Conservation (phyloP, 495 filamentous ascomycete species). For the Aspergillus olivimuriae region DNA sequence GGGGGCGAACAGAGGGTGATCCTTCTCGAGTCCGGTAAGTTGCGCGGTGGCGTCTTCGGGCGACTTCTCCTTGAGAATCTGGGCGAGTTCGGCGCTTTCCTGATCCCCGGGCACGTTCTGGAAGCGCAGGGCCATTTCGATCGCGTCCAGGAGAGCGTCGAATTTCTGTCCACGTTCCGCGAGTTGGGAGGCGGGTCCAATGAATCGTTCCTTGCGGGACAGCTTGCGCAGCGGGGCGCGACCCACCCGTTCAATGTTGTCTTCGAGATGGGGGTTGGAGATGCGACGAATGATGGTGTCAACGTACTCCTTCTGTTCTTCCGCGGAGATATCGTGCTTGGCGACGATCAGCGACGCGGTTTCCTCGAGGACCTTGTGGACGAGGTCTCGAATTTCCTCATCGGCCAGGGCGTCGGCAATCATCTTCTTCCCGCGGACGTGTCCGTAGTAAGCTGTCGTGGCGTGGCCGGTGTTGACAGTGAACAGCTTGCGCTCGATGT, state of each 20-base stretch:
- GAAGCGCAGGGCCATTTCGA: constrained; percentile 87
- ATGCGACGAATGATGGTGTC: constrained; percentile 88
- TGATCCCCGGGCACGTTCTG: constrained; percentile 85
- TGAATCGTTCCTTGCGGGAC: constrained; percentile 86
- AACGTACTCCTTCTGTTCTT: constrained; percentile 85
- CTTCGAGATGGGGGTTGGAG: constrained; percentile 89
- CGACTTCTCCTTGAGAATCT: constrained; percentile 65
- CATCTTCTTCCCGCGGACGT: constrained; percentile 71
- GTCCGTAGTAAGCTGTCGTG: constrained; percentile 93
- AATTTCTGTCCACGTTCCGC: constrained; percentile 69
- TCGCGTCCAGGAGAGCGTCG: constrained; percentile 62
- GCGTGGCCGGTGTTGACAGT: constrained; percentile 98
- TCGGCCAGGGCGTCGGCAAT: constrained; percentile 79
- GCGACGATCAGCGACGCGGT: constrained; percentile 76
- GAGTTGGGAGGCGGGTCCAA: constrained; percentile 81
- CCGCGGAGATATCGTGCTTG: constrained; percentile 71
- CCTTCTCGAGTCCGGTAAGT: constrained; percentile 66
- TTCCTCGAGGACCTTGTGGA: constrained; percentile 69
- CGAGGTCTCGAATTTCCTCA: constrained; percentile 62
- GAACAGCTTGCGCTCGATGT: constrained; percentile 98
- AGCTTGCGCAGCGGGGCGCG: constrained; percentile 93
- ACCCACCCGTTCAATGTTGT: constrained; percentile 89
- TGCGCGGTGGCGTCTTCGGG: constrained; percentile 62
- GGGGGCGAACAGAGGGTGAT: constrained; percentile 64
- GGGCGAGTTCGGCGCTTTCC: constrained; percentile 74